Percentiles rank a stretch among this genome's conserved stretches.
Conservation (phyloP, 257 asterid species). For the Petunia secreta region DNA sequence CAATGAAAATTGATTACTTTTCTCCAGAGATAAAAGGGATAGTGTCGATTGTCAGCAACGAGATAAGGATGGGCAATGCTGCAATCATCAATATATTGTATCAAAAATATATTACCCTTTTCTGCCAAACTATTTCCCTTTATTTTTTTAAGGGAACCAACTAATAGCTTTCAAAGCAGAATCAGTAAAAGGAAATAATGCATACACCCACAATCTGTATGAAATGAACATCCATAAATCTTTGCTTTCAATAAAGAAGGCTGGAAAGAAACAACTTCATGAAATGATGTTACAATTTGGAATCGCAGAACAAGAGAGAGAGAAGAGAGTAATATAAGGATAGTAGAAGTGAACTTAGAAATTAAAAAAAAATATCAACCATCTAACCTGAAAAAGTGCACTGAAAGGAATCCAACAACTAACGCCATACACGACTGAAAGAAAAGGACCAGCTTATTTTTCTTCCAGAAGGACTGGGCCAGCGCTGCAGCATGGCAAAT, state of each 20-base stretch:
- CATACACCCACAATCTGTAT: not conserved
- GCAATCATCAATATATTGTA: constrained; percentile 33
- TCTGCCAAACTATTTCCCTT: not conserved
- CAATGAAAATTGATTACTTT: constrained; percentile 64
- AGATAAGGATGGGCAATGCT: constrained; percentile 98
- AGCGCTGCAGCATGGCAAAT: constrained; percentile 43
- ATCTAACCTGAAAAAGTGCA: constrained; percentile 78
- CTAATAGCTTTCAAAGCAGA: not conserved
- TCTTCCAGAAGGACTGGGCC: constrained; percentile 47
- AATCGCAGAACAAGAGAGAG: not conserved
- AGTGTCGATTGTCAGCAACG: constrained; percentile 92
- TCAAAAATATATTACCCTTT: not conserved
- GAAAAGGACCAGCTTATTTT: constrained; percentile 44
- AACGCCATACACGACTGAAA: constrained; percentile 49
- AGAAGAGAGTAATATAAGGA: not conserved
- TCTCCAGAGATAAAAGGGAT: constrained; percentile 92
- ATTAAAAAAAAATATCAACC: not conserved
- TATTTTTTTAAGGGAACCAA: not conserved
- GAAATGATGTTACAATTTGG: not conserved
- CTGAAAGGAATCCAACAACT: constrained; percentile 59
- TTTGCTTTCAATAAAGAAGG: not conserved
- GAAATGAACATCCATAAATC: not conserved
- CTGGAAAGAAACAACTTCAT: not conserved
- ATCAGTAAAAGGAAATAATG: not conserved
- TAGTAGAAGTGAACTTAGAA: constrained; percentile 5